phyloP scores from a whole-genome alignment of 2,329 filamentous ascomycete species.

The Neonectria sp. region DNA sequence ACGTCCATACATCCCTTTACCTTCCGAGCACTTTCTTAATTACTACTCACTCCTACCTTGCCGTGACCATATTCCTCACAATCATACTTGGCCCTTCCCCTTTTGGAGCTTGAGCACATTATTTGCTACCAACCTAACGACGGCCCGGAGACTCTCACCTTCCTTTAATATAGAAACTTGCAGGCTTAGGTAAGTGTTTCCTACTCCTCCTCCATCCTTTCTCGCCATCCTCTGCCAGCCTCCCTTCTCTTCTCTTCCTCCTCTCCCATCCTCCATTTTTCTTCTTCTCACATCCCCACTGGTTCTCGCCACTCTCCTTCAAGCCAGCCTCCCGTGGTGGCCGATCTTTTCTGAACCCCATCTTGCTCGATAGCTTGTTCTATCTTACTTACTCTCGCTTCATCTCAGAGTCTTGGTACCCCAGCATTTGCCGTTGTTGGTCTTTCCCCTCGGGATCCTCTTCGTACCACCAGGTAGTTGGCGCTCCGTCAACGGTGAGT shows the following conservation, averaged over 20 bases:
- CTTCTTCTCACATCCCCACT: constrained; percentile 50
- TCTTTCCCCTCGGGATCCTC: constrained; percentile 48
- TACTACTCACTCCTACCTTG: constrained; percentile 1
- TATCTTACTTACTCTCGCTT: constrained; percentile 73
- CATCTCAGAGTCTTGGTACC: constrained; percentile 67
- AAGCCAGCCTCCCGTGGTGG: constrained; percentile 44
- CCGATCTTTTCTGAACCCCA: constrained; percentile 57
- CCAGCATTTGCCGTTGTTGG: constrained; percentile 59
- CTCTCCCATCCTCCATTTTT: constrained; percentile 32
- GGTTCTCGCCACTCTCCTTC: constrained; percentile 60
- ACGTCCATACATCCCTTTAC: constrained; percentile 1
- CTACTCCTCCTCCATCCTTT: constrained; percentile 18
- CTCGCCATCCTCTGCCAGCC: constrained; percentile 16
- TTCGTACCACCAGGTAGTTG: constrained; percentile 49
- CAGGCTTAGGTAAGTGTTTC: constrained; percentile 43
- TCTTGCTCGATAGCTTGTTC: constrained; percentile 74
- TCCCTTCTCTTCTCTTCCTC: constrained; percentile 24
- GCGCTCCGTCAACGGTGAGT: constrained; percentile 49
- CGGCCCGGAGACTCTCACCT: constrained; percentile 12
- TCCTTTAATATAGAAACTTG: constrained; percentile 29
- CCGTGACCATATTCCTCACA: constrained; percentile 5
- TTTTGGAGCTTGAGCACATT: constrained; percentile 21
- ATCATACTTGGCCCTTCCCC: constrained; percentile 23
- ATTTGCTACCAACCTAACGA: constrained; percentile 17
- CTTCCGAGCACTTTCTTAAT: constrained; percentile 9